A percentile compares a stretch with the other conserved stretches of the same genome.
phyloP scores from a whole-genome alignment of 805 yeast genomes.

The Dipodascus geniculatus region DNA sequence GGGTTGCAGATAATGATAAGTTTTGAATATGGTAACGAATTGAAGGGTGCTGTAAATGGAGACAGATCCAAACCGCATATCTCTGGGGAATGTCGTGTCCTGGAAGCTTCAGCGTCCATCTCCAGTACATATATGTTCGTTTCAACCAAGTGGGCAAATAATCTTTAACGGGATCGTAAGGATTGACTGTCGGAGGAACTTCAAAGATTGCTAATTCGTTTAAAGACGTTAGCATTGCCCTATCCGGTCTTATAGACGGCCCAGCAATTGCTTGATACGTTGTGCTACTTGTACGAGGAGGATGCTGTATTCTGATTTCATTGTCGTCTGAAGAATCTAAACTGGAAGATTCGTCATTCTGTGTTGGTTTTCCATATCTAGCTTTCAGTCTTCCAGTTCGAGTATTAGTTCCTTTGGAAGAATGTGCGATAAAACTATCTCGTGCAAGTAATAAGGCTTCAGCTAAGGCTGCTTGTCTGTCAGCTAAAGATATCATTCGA shows the following conservation, averaged over 20 bases:
- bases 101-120: slow-evolving; percentile 1
- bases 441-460: background rate
- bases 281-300: background rate
- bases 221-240: background rate
- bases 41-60: background rate
- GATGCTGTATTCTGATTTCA: background rate
- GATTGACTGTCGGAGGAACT: background rate
- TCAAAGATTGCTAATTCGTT: background rate
- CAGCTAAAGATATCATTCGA: background rate
- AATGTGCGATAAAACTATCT: background rate
- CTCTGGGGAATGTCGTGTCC: background rate
- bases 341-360: background rate
- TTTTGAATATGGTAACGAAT: slow-evolving; percentile 1
- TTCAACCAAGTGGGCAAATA: background rate
- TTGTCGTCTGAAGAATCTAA: background rate
- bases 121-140: slow-evolving; percentile 1
- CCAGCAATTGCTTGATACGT: background rate
- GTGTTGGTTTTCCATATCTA: background rate
- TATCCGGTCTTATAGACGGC: background rate
- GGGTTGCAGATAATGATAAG: background rate
- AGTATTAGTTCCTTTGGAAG: background rate
- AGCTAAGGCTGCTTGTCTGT: background rate
- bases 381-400: background rate
- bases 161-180: background rate
- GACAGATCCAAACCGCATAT: background rate